Evolutionary conservation across 306 rosid species (phyloP).

Genomic region (Malus asiatica): DNA sequence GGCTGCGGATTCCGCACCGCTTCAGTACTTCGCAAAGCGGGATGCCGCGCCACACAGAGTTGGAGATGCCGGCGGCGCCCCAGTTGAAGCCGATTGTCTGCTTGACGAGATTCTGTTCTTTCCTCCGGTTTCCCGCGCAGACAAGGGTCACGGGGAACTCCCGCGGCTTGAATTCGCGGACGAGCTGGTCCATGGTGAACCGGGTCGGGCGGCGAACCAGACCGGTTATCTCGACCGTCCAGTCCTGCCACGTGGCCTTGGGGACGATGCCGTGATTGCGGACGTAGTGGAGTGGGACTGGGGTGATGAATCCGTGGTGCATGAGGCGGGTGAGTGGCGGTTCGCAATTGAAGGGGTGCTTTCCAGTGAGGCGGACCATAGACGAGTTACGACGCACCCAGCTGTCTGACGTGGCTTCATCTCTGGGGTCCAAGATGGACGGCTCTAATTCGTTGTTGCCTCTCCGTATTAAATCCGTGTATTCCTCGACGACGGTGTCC

Average conservation of each 20-base stretch:
- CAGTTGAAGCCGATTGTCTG: conserved; percentile 71
- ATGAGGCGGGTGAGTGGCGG: conserved; percentile 58
- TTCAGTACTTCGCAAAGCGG: conserved; percentile 39
- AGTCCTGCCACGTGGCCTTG: conserved; percentile 42
- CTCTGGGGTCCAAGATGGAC: conserved; percentile 46
- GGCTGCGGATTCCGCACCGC: conserved; percentile 44
- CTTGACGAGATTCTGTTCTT: conserved; percentile 79
- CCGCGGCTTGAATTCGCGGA: conserved; percentile 34
- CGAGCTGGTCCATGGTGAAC: conserved; percentile 61
- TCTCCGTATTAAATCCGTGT: conserved; percentile 20
- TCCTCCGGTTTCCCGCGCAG: conserved; percentile 72
- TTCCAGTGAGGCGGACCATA: conserved; percentile 71
- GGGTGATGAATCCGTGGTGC: conserved; percentile 81
- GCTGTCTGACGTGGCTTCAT: conserved; percentile 59
- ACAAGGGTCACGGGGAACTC: conserved; percentile 58
- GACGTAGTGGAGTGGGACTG: conserved; percentile 73
- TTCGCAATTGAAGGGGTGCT: conserved; percentile 75
- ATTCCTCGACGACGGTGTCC: neutral
- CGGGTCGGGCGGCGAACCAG: conserved; percentile 42
- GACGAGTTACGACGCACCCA: conserved; percentile 63
- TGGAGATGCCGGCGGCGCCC: conserved; percentile 68
- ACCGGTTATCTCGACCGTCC: conserved; percentile 65
- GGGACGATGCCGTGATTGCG: conserved; percentile 76
- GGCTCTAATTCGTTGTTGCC: conserved; percentile 42
- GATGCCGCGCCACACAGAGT: conserved; percentile 73